phyloP scores from a whole-genome alignment of 495 filamentous ascomycete genomes.

The Amniculicola lignicola region DNA sequence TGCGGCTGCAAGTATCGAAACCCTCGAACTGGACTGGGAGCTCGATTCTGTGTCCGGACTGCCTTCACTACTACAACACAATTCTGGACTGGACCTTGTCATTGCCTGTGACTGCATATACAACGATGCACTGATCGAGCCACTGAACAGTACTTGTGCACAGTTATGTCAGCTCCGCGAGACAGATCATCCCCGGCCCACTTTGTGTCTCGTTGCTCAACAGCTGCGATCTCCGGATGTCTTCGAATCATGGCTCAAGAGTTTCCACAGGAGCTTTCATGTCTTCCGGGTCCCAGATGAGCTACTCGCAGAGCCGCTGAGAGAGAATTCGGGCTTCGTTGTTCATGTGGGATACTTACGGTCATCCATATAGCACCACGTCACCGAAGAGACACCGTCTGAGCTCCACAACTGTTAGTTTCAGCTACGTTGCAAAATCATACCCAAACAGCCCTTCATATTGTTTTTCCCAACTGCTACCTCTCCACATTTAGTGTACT shows the following conservation, averaged over 20 bases:
- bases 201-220: conserved; percentile 74
- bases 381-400: no score
- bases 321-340: conserved; percentile 59
- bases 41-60: conserved; percentile 41
- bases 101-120: conserved; percentile 46
- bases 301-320: conserved; percentile 54
- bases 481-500: no score
- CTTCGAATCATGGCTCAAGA: conserved; percentile 75
- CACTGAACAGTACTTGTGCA: conserved; percentile 80
- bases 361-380: no score
- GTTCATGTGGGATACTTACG: conserved; percentile 63
- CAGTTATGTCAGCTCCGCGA: conserved; percentile 64
- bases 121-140: conserved; percentile 60
- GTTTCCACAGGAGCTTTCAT: conserved; percentile 62
- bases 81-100: conserved; percentile 49
- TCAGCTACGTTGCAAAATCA: no score
- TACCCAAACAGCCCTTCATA: no score
- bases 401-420: no score
- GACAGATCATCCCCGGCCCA: conserved; percentile 40
- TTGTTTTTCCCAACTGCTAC: no score
- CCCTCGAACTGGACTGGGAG: conserved; percentile 70
- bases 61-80: conserved; percentile 14
- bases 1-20: conserved; percentile 43
- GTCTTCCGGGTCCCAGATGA: conserved; percentile 75
- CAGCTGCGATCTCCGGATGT: conserved; percentile 81